Conservation (phyloP, 2,329 filamentous ascomycete genomes). For the Fusarium sp. region DNA sequence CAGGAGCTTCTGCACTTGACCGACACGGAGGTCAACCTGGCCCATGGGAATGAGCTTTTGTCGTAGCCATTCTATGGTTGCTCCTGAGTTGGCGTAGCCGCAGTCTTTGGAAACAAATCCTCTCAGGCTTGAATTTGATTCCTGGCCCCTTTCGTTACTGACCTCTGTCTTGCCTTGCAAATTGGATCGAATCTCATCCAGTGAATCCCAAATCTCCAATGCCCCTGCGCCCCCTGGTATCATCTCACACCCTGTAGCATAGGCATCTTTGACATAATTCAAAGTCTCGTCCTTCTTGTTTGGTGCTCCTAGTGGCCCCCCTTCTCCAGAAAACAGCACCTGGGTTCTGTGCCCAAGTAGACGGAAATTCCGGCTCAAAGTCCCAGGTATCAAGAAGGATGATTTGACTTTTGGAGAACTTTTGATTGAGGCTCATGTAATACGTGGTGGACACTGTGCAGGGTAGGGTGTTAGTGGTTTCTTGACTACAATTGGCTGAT, state of each 20-base stretch:
- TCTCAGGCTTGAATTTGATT: background rate
- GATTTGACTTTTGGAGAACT: too few species aligned
- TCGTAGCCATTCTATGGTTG: too few species aligned
- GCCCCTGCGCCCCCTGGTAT: background rate
- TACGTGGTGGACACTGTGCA: too few species aligned
- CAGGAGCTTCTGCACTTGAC: background rate
- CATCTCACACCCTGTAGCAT: background rate
- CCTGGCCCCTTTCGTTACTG: background rate
- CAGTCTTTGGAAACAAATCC: background rate
- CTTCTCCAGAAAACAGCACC: background rate
- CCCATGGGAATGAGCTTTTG: background rate
- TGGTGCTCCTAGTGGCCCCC: background rate
- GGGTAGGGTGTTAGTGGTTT: too few species aligned
- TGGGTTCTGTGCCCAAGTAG: too few species aligned
- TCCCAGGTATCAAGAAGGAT: too few species aligned
- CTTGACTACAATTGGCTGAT: too few species aligned
- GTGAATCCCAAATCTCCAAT: background rate
- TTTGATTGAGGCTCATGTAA: too few species aligned
- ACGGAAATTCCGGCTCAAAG: too few species aligned
- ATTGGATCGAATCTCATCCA: background rate
- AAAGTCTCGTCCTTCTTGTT: background rate
- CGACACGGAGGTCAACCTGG: background rate
- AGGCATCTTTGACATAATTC: slow-evolving; percentile 2
- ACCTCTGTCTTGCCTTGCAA: background rate
- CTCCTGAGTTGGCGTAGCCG: too few species aligned